Evolutionary conservation across 2,329 filamentous ascomycete species (phyloP), one percentile per base, ranked within the genome.

Genomic region (Ceratocystis cacaofunesta): DNA sequence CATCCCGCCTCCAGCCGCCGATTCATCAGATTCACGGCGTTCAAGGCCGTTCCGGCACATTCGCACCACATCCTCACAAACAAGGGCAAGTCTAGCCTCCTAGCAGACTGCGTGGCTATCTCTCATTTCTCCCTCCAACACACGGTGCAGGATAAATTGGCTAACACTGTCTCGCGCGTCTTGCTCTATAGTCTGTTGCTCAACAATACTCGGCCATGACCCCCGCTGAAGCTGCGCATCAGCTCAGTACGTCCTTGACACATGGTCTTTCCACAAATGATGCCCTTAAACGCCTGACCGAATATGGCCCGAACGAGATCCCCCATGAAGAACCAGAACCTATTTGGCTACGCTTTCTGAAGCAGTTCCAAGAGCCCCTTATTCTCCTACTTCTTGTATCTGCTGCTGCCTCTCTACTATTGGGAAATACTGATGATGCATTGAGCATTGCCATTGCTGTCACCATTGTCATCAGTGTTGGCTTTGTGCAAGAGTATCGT

Each of bases 401-500:
- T 2, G 92, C 94, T 0, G 87, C 82, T 19, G 87, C 95, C 48
- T 97, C 92, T 0, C 84, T 97, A 61, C 76, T 97, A 55, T 87
- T 99, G 75, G 91, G 92, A 63, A 99, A 99, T 72, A 85, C 87
- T 72, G 92, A 97, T 71, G 95, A 99, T 77, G 92, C 92, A 5
- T 78, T 99, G 71, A 97, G 92, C 75, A 99, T 99, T 72, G 89
- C 92, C 0, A 86, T 96, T 41, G 94, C 94, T 1, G 94, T 99
- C 25, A 96, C 92, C 30, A 99, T 99, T 70, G 94, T 99, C 5
- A 92, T 99, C 28, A 88, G 88, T 0, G 94, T 99, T 52, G 94
- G 92, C 1, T 99, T 99, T 71, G 85, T 97, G 63, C 94, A 99
- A 74, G 94, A 99, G 76, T 99, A 99, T 74, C 83, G 94, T 67